phyloP scores from a whole-genome alignment of 2,329 filamentous ascomycete species.

The Trichoderma simmonsii region DNA sequence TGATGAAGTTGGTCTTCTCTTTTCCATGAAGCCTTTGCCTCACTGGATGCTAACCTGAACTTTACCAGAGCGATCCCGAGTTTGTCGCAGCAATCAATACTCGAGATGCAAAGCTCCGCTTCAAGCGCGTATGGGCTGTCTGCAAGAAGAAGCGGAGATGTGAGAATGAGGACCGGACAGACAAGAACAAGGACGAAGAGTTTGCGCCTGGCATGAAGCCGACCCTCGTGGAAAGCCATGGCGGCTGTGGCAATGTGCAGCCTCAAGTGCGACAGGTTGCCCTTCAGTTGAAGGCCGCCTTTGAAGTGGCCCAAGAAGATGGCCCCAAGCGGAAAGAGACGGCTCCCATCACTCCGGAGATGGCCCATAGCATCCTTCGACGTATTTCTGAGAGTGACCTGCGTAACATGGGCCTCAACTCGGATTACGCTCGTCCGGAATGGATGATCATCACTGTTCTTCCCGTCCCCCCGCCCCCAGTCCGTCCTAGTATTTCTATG shows the following conservation, averaged over 20 bases:
- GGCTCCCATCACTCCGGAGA: conserved; percentile 75
- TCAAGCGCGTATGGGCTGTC: conserved; percentile 85
- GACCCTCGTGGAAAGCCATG: conserved; percentile 58
- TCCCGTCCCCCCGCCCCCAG: conserved; percentile 90
- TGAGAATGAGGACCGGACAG: conserved; percentile 71
- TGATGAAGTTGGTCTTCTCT: conserved; percentile 84
- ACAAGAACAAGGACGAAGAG: conserved; percentile 66
- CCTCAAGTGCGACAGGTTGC: conserved; percentile 86
- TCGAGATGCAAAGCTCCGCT: conserved; percentile 90
- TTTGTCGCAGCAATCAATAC: conserved; percentile 78
- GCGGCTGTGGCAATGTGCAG: conserved; percentile 89
- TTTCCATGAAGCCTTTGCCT: conserved; percentile 52
- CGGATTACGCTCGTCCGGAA: conserved; percentile 91
- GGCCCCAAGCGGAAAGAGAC: conserved; percentile 73
- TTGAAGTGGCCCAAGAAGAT: conserved; percentile 67
- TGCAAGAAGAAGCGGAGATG: conserved; percentile 88
- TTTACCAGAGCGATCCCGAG: conserved; percentile 72
- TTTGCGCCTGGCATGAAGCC: conserved; percentile 60
- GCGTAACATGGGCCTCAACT: conserved; percentile 83
- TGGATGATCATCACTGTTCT: conserved; percentile 98
- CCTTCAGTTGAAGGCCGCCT: conserved; percentile 72
- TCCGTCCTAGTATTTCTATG: conserved; percentile 94
- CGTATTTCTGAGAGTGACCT: conserved; percentile 80
- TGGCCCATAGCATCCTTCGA: conserved; percentile 82
- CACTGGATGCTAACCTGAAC: conserved; percentile 59